Conservation (phyloP, 306 rosid genomes). For the Hippophae gyantsensis region DNA sequence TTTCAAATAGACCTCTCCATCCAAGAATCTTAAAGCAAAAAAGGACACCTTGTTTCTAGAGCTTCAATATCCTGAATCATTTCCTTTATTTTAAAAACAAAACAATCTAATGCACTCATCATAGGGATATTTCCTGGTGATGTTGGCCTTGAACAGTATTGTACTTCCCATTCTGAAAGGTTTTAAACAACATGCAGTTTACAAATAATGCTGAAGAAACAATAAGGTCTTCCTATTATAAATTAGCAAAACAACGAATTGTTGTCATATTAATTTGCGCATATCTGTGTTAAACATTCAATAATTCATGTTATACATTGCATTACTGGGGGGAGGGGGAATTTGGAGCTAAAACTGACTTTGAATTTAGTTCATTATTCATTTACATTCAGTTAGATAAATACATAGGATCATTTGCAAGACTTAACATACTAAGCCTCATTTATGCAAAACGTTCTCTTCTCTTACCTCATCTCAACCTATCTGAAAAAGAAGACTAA, state of each 20-base stretch:
- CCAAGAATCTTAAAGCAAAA: constrained; percentile 58
- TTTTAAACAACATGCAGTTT: constrained; percentile 6
- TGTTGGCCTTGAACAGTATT: constrained; percentile 74
- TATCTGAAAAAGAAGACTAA: too few species aligned
- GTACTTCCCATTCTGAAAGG: constrained; percentile 75
- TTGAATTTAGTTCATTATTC: too few species aligned
- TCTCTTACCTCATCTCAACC: too few species aligned
- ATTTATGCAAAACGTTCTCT: too few species aligned
- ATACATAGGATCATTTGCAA: too few species aligned
- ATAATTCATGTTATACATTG: too few species aligned
- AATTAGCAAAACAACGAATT: background rate
- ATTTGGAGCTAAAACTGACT: too few species aligned
- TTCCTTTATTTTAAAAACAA: constrained; percentile 68
- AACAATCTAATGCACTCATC: constrained; percentile 55
- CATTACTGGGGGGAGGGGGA: too few species aligned
- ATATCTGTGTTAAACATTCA: too few species aligned
- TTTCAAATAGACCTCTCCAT: constrained; percentile 69
- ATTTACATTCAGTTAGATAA: too few species aligned
- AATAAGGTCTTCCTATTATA: background rate
- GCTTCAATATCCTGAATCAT: constrained; percentile 81
- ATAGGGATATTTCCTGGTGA: constrained; percentile 91
- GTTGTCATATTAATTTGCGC: too few species aligned
- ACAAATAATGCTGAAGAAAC: constrained; percentile 3
- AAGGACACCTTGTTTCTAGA: constrained; percentile 76
- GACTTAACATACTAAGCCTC: too few species aligned